phyloP scores from a whole-genome alignment of 306 rosid species.

The Lathyrus sativus region DNA sequence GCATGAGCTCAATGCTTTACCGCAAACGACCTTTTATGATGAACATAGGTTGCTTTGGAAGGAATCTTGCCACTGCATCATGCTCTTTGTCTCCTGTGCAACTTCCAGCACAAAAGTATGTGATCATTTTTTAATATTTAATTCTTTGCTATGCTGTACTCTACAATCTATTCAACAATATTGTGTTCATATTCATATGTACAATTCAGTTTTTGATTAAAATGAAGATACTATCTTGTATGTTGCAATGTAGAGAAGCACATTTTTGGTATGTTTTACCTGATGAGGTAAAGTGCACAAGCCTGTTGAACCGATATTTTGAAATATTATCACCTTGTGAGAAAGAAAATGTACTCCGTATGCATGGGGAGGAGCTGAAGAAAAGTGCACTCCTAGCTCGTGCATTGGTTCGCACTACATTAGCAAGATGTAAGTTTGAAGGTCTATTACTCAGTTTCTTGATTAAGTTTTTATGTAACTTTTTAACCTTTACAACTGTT shows the following conservation, averaged over 20 bases:
- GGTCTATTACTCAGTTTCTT: conserved; percentile 4
- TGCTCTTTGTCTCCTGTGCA: conserved; percentile 54
- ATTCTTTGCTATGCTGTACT: background rate
- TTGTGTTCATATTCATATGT: background rate
- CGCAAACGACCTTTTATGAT: conserved; percentile 37
- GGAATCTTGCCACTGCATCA: conserved; percentile 55
- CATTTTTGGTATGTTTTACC: conserved; percentile 87
- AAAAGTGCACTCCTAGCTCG: conserved; percentile 81
- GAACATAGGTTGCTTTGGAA: conserved; percentile 58
- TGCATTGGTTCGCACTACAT: conserved; percentile 78
- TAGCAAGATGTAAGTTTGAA: conserved; percentile 75
- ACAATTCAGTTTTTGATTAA: background rate
- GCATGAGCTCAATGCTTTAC: conserved; percentile 44
- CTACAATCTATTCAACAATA: background rate
- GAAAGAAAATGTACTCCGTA: conserved; percentile 54
- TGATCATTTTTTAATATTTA: conserved; percentile 2
- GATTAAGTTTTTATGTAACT: no score
- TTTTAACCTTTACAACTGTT: no score
- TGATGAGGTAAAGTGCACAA: conserved; percentile 58
- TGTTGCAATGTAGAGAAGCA: conserved; percentile 62
- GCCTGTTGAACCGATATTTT: conserved; percentile 57
- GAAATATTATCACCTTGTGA: conserved; percentile 77
- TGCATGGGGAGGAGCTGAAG: conserved; percentile 57
- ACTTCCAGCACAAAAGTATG: conserved; percentile 70
- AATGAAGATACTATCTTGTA: background rate